phyloP scores from a whole-genome alignment of 805 yeast species.

The Metschnikowia similis region DNA sequence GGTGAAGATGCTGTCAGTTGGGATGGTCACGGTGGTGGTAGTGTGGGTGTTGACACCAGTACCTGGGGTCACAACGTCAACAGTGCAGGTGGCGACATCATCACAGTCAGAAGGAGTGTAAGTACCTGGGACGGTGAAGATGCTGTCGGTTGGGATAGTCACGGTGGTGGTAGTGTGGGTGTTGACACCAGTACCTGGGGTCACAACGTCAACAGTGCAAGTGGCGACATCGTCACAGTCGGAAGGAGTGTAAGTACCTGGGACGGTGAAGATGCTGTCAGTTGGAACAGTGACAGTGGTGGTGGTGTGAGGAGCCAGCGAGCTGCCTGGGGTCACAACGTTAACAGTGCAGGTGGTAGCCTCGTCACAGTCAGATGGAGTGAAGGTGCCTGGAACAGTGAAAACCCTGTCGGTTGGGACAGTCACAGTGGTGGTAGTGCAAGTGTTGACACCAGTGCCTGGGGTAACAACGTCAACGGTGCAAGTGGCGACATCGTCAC shows the following conservation, averaged over 20 bases:
- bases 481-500: background rate
- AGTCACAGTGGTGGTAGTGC: too few species aligned
- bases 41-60: background rate
- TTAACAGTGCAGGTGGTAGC: conserved; percentile 1
- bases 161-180: conserved; percentile 1
- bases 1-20: too few species aligned
- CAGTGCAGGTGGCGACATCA: background rate
- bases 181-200: background rate
- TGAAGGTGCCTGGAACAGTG: too few species aligned
- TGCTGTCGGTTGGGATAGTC: background rate
- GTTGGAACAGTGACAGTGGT: background rate
- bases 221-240: conserved; percentile 1
- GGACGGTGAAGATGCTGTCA: background rate
- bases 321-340: background rate
- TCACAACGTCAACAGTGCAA: background rate
- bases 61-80: background rate
- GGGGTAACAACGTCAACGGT: conserved; percentile 1
- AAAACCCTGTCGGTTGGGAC: too few species aligned
- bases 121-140: background rate
- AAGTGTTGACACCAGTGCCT: background rate
- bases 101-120: conserved; percentile 3
- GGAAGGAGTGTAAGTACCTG: conserved; percentile 2
- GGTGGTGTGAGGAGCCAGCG: background rate
- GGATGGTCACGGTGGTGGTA: too few species aligned
- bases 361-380: background rate